Conservation (phyloP, 345 rosid genomes). For the Boechera retrofracta region DNA sequence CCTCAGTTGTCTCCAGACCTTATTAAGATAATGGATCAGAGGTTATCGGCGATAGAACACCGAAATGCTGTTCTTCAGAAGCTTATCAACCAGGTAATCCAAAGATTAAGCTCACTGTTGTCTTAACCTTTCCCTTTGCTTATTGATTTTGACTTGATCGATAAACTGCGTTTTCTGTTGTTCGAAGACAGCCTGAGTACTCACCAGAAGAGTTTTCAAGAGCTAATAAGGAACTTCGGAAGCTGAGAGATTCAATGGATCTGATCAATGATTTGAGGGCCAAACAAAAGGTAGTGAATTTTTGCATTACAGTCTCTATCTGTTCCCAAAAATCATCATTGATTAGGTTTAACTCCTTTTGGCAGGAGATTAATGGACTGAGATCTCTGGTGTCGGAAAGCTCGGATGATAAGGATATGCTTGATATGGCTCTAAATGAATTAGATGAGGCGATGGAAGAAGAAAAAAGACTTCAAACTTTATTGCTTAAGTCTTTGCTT, state of each 20-base stretch:
- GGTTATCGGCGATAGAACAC: conserved; percentile 68
- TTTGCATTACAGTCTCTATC: background rate
- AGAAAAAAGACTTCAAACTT: conserved; percentile 72
- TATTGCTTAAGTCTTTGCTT: conserved; percentile 78
- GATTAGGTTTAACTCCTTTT: background rate
- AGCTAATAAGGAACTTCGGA: conserved; percentile 90
- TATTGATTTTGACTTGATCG: conserved; percentile 18
- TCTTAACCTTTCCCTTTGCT: background rate
- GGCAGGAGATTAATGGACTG: conserved; percentile 79
- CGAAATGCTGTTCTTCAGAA: conserved; percentile 62
- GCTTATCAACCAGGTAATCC: conserved; percentile 65
- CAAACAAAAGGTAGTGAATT: conserved; percentile 67
- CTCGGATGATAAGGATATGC: conserved; percentile 73
- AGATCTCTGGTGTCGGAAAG: conserved; percentile 69
- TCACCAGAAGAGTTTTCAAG: conserved; percentile 72
- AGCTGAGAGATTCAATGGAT: conserved; percentile 75
- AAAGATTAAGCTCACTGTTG: conserved; percentile 1
- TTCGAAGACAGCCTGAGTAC: conserved; percentile 90
- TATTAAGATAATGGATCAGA: conserved; percentile 80
- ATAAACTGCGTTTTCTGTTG: conserved; percentile 43
- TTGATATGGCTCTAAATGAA: conserved; percentile 79
- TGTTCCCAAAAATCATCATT: conserved; percentile 1
- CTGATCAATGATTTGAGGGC: conserved; percentile 70
- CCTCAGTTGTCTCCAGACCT: conserved; percentile 70
- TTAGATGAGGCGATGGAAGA: conserved; percentile 60